A percentile compares a stretch with the other conserved stretches of the same genome.
These are phyloP conservation scores for Centella asiatica DNA, from an alignment of 129 eudicot species.

Conservation along the genomic window DNA sequence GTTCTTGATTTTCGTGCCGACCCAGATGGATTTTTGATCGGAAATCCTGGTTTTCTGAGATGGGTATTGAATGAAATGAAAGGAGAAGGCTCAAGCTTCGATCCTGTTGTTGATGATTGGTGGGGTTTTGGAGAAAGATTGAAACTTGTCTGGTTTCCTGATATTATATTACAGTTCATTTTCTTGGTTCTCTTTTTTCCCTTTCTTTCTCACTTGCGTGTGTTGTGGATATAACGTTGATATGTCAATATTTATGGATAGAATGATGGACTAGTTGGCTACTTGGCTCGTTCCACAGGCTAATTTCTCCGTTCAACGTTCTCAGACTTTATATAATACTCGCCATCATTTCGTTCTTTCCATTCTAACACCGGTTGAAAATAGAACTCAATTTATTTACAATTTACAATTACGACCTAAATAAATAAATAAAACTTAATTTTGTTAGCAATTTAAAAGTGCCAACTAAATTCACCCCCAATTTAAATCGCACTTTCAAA, in stretches of 20 bases:
- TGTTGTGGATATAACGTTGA: neutral
- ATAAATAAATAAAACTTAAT: no score
- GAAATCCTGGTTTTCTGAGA: neutral
- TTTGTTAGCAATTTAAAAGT: no score
- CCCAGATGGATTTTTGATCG: slow-evolving; percentile 1
- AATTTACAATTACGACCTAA: no score
- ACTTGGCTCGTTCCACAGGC: no score
- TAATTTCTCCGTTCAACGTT: no score
- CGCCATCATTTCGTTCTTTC: no score
- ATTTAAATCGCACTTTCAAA: no score
- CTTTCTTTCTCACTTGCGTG: neutral
- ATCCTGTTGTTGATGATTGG: neutral
- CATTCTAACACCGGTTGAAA: no score
- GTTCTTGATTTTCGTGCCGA: neutral
- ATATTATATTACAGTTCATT: slow-evolving; percentile 1
- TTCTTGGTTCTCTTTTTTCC: neutral
- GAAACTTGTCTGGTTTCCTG: neutral
- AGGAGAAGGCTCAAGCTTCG: neutral
- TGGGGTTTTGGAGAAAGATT: neutral
- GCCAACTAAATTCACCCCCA: no score
- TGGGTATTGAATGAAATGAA: slow-evolving; percentile 13
- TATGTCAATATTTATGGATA: neutral
- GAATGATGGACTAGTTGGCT: no score
- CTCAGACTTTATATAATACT: no score
- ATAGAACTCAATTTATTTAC: no score